Conservation (phyloP, 768 basidiomycete species). For the Leccinum variicolor region DNA sequence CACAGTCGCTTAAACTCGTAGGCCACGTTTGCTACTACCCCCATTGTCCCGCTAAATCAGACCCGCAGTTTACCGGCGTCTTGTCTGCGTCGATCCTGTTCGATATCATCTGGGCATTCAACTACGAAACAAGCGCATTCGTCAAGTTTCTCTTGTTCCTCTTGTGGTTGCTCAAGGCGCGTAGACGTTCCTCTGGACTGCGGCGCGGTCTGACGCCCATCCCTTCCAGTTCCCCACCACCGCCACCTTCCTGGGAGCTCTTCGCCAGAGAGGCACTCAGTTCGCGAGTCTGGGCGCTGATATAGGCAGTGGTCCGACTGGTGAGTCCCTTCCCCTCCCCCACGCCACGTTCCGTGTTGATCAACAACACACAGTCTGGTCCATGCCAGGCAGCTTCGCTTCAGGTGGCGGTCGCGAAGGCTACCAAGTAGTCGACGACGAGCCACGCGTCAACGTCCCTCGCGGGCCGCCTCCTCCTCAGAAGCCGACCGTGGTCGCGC, state of each 20-base stretch:
- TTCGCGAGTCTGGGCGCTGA: slow-evolving; percentile 52
- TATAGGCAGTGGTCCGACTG: slow-evolving; percentile 51
- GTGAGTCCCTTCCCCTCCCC: slow-evolving; percentile 29
- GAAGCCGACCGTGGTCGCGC: slow-evolving; percentile 8
- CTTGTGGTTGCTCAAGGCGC: slow-evolving; percentile 58
- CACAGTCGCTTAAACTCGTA: slow-evolving; percentile 64
- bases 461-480: slow-evolving; percentile 15
- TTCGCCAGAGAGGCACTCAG: slow-evolving; percentile 57
- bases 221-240: slow-evolving; percentile 55
- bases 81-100: slow-evolving; percentile 59
- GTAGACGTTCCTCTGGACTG: slow-evolving; percentile 1
- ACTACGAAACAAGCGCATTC: slow-evolving; percentile 52
- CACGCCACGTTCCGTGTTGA: background rate
- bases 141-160: slow-evolving; percentile 52
- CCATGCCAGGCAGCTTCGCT: slow-evolving; percentile 74
- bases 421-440: slow-evolving; percentile 61
- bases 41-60: background rate
- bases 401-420: slow-evolving; percentile 46
- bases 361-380: slow-evolving; percentile 52
- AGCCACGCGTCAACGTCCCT: slow-evolving; percentile 19
- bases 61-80: slow-evolving; percentile 58
- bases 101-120: slow-evolving; percentile 70
- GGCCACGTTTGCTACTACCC: background rate
- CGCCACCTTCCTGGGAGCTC: slow-evolving; percentile 44
- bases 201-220: background rate